Evolutionary conservation across 305 asterid genomes (phyloP), one percentile per base, ranked within the genome.

Genomic region (Withania somnifera): DNA sequence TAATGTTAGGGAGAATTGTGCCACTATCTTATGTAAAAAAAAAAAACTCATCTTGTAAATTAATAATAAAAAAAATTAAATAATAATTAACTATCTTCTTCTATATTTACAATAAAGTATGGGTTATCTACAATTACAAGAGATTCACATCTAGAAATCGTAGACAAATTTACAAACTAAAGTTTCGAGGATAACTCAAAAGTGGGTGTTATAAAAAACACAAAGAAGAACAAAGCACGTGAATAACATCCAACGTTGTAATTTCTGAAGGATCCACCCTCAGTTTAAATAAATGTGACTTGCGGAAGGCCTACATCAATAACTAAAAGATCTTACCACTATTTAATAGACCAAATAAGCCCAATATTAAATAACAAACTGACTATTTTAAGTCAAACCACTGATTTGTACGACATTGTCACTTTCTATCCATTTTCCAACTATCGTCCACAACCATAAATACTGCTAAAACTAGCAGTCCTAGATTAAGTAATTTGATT

Each of bases 201-300:
- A 32, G 26, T 64, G 26, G 75, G 75, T 32, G 32, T n/a, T n/a
- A n/a, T n/a, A 11, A 64, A 32, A 32, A 32, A 11, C 32, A n/a
- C 50, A 64, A 64, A 28, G 83, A 80, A 58, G 79, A 57, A 45
- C 78, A 73, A 4, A 32, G 47, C 40, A 82, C 17, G 22, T 91
- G 97, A 15, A 88, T 87, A 83, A 94, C 99, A 89, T 96, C 98
- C 56, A 91, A 90, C 99, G 94, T 94, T 61, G 98, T 98, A 87
- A 98, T 96, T 89, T 96, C 98, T 4, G 98, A 96, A 77, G 99
- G 98, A 80, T 95, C 95, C 14, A 94, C 98, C 58, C 98, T 90
- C 85, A 91, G 91, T 91, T 94, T 96, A 87, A 88, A 87, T 87
- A 96, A 88, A 91, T 96, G 97, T 87, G 98, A 96, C 91, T 96